Evolutionary conservation across 768 basidiomycete species (phyloP), one percentile per base, ranked within the genome.

Genomic region (Lentinula boryana): DNA sequence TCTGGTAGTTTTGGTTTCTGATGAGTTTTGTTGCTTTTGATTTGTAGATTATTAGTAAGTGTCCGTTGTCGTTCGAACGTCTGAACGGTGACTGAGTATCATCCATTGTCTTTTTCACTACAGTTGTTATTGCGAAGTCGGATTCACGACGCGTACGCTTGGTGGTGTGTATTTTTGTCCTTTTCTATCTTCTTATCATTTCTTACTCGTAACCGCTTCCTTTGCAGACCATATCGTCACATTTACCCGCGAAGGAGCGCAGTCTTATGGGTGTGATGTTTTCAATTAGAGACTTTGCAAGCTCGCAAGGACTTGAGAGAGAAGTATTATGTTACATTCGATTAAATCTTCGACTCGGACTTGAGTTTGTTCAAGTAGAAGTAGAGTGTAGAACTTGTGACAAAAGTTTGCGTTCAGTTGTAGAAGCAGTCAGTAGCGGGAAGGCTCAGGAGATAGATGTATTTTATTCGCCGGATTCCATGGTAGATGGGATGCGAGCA

Each of bases 101-200:
- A 5, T 41, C 46, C n/a, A n/a, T n/a, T n/a, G n/a, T n/a, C 60
- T 15, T 53, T 66, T 67, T 63, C 16, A n/a, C 68, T 68, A 2
- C 63, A 86, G 84, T 69, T 82, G 80, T 66, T 89, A 89, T 67
- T 88, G 85, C 65, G 87, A 89, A 74, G 81, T 84, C n/a, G 88
- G 88, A 3, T 89, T 89, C 68, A 79, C 84, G 8, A 84, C 84
- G 36, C 76, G 88, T 18, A 80, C 81, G 4, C 69, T 89, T 4
- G 88, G 87, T 63, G 86, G 86, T 84, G 71, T 56, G 76, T 70
- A 60, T 43, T 62, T 69, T 56, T 31, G 58, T 40, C 27, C n/a
- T 44, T n/a, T 51, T 43, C 10, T 21, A 54, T 12, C 35, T 27
- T 33, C 27, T 0, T 33, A 18, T 33, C n/a, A 8, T 49, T 5